Percentiles rank a stretch among this genome's conserved stretches.
phyloP scores from a whole-genome alignment of 768 basidiomycete genomes.

The Grammothele lineata region DNA sequence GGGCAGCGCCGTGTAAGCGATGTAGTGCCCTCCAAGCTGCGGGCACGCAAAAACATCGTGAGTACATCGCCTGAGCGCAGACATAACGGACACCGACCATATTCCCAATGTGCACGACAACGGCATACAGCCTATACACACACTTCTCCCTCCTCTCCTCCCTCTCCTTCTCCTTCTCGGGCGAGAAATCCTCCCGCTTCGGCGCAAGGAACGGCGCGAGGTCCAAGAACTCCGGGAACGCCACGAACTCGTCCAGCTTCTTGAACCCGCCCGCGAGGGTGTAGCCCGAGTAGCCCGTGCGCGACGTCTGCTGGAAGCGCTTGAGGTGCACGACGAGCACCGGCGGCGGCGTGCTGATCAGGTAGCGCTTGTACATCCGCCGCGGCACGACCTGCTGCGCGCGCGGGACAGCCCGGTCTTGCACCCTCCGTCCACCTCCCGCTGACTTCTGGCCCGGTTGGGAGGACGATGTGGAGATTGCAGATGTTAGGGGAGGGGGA shows the following conservation, averaged over 20 bases:
- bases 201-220: slow-evolving; percentile 86
- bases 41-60: neutral
- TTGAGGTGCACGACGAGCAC: slow-evolving; percentile 91
- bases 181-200: slow-evolving; percentile 36
- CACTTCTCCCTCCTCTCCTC: slow-evolving; percentile 33
- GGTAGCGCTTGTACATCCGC: slow-evolving; percentile 90
- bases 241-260: slow-evolving; percentile 88
- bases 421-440: neutral
- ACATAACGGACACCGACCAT: slow-evolving; percentile 51
- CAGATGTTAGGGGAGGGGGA: neutral
- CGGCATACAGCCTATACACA: slow-evolving; percentile 71
- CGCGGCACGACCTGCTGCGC: slow-evolving; percentile 68
- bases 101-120: slow-evolving; percentile 83
- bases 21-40: slow-evolving; percentile 85
- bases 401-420: slow-evolving; percentile 27
- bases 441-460: neutral
- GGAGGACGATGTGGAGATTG: neutral
- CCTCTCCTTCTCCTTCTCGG: slow-evolving; percentile 13
- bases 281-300: slow-evolving; percentile 53
- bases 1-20: slow-evolving; percentile 79
- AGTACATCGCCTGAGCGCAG: neutral
- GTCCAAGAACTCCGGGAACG: slow-evolving; percentile 87
- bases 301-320: slow-evolving; percentile 84
- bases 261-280: slow-evolving; percentile 72
- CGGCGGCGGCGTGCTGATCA: slow-evolving; percentile 81